phyloP scores from a whole-genome alignment of 345 rosid genomes.

The Aurinia saxatilis region DNA sequence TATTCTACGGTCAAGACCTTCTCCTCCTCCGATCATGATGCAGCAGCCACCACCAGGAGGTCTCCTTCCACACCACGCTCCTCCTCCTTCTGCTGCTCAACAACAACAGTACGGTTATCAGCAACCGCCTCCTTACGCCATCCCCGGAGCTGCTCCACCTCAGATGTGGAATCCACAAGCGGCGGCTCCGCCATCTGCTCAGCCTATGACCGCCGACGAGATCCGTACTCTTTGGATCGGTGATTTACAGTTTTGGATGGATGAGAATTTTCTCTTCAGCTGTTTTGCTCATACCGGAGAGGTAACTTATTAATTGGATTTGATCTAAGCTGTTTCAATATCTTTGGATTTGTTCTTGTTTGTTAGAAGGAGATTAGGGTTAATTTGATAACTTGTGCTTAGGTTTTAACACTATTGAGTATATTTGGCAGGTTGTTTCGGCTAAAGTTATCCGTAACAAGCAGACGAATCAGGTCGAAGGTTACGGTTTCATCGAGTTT shows the following conservation, averaged over 20 bases:
- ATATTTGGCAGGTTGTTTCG: slow-evolving; percentile 38
- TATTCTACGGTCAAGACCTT: slow-evolving; percentile 34
- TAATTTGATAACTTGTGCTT: not conserved
- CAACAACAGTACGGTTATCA: slow-evolving; percentile 45
- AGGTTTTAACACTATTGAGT: not conserved
- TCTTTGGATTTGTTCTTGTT: not conserved
- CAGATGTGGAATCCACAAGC: slow-evolving; percentile 55
- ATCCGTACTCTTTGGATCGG: slow-evolving; percentile 97
- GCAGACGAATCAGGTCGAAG: slow-evolving; percentile 65
- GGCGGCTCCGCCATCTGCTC: slow-evolving; percentile 22
- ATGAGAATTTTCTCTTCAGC: slow-evolving; percentile 49
- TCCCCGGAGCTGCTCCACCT: slow-evolving; percentile 41
- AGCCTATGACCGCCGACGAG: slow-evolving; percentile 52
- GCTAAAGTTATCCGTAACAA: slow-evolving; percentile 81
- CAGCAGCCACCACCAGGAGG: slow-evolving; percentile 62
- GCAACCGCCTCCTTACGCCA: slow-evolving; percentile 46
- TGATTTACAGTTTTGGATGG: slow-evolving; percentile 95
- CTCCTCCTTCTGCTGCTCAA: slow-evolving; percentile 30
- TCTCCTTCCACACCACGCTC: slow-evolving; percentile 33
- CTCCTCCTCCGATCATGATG: slow-evolving; percentile 35
- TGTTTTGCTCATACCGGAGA: slow-evolving; percentile 69
- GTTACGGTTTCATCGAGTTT: slow-evolving; percentile 83
- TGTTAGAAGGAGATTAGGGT: not conserved
- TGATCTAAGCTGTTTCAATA: not conserved
- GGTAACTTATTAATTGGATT: slow-evolving; percentile 27